Evolutionary conservation across 352 stramenopile genomes (phyloP).

Genomic region (Phytopythium montanum): DNA sequence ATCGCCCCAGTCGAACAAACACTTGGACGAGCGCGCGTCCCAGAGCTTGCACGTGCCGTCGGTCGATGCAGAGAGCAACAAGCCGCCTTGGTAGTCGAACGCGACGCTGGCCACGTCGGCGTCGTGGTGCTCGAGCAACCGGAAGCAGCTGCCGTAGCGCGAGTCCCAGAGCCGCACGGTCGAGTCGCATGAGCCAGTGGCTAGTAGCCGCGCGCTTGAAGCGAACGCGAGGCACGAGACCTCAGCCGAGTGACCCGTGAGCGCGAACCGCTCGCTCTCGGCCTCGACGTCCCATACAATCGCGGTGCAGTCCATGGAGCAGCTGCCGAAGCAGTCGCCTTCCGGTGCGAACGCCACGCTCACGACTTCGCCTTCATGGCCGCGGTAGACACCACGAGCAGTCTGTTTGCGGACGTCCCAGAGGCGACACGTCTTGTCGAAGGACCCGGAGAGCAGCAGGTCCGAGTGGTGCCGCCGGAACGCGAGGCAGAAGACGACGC

Average conservation of each 20-base stretch:
- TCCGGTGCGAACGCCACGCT: constrained; percentile 33
- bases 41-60: constrained; percentile 66
- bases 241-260: constrained; percentile 57
- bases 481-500: constrained; percentile 61
- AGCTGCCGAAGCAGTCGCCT: constrained; percentile 52
- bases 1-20: constrained; percentile 53
- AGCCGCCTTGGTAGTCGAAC: constrained; percentile 59
- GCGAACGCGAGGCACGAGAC: constrained; percentile 72
- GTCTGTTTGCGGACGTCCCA: constrained; percentile 45
- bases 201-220: constrained; percentile 32
- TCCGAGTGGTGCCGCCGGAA: constrained; percentile 55
- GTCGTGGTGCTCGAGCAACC: constrained; percentile 51
- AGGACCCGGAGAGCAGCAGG: constrained; percentile 62
- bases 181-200: constrained; percentile 61
- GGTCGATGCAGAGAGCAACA: constrained; percentile 51
- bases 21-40: constrained; percentile 60
- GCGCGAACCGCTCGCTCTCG: constrained; percentile 31
- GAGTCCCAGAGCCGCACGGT: constrained; percentile 73
- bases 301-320: constrained; percentile 64
- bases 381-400: constrained; percentile 37
- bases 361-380: constrained; percentile 61
- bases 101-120: constrained; percentile 54
- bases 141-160: constrained; percentile 67
- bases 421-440: constrained; percentile 75
- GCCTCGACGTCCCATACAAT: constrained; percentile 68